Percentiles rank a stretch among this genome's conserved stretches.
phyloP scores from a whole-genome alignment of 2,329 filamentous ascomycete species.

The Stachybotrys echinatus region DNA sequence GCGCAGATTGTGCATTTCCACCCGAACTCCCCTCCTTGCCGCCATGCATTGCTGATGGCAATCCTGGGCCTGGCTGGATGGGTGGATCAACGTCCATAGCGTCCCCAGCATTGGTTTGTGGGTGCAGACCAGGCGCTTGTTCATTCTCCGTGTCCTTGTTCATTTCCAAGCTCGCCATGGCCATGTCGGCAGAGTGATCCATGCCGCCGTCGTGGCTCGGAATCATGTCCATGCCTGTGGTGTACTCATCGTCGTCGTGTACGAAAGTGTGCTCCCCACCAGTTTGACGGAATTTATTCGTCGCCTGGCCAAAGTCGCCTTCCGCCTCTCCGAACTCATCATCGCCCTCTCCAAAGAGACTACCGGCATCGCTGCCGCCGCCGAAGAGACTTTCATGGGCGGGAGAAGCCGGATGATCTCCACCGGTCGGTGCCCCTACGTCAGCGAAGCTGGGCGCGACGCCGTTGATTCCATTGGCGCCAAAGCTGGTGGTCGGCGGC shows the following conservation, averaged over 20 bases:
- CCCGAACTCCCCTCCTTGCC: neutral
- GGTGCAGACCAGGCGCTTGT: conserved; percentile 19
- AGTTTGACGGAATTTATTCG: conserved; percentile 21
- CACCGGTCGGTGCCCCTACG: conserved; percentile 17
- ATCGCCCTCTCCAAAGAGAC: conserved; percentile 71
- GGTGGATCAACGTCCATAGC: conserved; percentile 23
- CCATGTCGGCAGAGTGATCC: conserved; percentile 37
- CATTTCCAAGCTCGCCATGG: conserved; percentile 29
- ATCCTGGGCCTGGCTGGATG: conserved; percentile 7
- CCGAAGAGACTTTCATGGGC: conserved; percentile 78
- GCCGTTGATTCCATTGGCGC: conserved; percentile 16
- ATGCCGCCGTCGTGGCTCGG: conserved; percentile 32
- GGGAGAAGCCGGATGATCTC: conserved; percentile 59
- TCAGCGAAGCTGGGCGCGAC: conserved; percentile 9
- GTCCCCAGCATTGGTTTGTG: conserved; percentile 9
- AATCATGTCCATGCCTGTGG: conserved; percentile 61
- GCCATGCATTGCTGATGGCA: neutral
- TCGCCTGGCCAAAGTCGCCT: neutral
- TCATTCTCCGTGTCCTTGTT: conserved; percentile 19
- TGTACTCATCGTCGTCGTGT: conserved; percentile 81
- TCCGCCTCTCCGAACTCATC: neutral
- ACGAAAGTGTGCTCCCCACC: conserved; percentile 59
- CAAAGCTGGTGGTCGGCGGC: conserved; percentile 47
- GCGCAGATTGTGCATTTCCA: neutral
- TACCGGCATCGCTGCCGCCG: conserved; percentile 72